Conservation (phyloP, 176 grass and related monocot species). For the Oryza nivara region DNA sequence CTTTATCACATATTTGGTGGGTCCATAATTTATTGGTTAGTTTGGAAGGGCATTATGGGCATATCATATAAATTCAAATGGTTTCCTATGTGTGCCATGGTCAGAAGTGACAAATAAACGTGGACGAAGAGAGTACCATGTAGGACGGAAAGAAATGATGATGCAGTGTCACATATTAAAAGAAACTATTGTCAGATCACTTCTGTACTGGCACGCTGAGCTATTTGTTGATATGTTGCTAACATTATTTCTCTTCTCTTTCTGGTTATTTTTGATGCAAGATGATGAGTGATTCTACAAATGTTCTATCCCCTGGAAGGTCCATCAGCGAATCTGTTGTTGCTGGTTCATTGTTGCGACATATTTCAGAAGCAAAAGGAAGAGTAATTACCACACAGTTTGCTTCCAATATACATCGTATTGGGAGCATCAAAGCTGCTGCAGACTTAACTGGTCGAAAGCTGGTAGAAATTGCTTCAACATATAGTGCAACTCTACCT, state of each 20-base stretch:
- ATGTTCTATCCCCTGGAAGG: slow-evolving; percentile 96
- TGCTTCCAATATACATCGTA: slow-evolving; percentile 98
- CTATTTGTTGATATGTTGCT: slow-evolving; percentile 25
- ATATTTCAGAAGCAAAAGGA: slow-evolving; percentile 93
- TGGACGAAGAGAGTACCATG: not conserved
- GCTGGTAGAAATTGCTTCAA: slow-evolving; percentile 57
- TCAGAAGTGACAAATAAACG: not conserved
- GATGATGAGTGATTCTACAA: slow-evolving; percentile 99
- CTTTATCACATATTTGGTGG: not conserved
- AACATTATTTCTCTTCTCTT: slow-evolving; percentile 19
- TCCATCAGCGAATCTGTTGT: slow-evolving; percentile 95
- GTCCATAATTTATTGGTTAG: not conserved
- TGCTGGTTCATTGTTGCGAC: slow-evolving; percentile 72
- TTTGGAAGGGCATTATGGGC: not conserved
- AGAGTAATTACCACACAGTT: slow-evolving; percentile 98
- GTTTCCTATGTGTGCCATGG: not conserved
- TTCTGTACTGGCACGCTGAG: slow-evolving; percentile 2
- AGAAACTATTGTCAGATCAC: not conserved
- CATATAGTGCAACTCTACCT: slow-evolving; percentile 10
- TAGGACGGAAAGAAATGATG: not conserved
- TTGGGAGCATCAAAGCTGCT: slow-evolving; percentile 98
- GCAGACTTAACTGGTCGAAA: slow-evolving; percentile 93
- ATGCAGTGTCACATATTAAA: not conserved
- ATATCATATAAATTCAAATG: not conserved
- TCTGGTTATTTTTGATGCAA: slow-evolving; percentile 43